Conservation (phyloP, 192 early-diverging fungal genomes). For the Coemansia sp. region DNA sequence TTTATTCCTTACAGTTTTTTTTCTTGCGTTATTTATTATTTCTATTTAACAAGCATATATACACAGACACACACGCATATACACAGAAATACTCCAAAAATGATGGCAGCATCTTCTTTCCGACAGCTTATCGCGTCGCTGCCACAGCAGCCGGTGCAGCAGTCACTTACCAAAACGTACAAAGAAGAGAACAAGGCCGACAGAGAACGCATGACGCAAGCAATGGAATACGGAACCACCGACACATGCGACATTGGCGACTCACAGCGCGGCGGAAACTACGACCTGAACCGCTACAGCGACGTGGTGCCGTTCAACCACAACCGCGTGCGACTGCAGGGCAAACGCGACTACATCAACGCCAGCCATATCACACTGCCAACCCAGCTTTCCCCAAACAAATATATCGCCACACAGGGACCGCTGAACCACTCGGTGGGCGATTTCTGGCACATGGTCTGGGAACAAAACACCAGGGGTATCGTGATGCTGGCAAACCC, state of each 20-base stretch:
- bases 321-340: slow-evolving; percentile 60
- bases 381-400: slow-evolving; percentile 19
- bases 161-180: slow-evolving; percentile 18
- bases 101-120: slow-evolving; percentile 36
- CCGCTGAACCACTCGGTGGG: slow-evolving; percentile 68
- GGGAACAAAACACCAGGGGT: slow-evolving; percentile 67
- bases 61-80: too few species aligned
- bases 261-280: slow-evolving; percentile 40
- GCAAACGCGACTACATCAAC: slow-evolving; percentile 76
- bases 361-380: slow-evolving; percentile 65
- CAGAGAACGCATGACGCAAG: slow-evolving; percentile 22
- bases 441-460: slow-evolving; percentile 90
- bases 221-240: slow-evolving; percentile 19
- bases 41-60: not conserved
- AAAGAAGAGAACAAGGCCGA: slow-evolving; percentile 17
- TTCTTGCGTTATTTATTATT: too few species aligned
- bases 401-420: slow-evolving; percentile 86
- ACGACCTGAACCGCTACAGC: slow-evolving; percentile 74
- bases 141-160: slow-evolving; percentile 22
- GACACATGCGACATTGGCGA: slow-evolving; percentile 14
- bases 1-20: too few species aligned
- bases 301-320: slow-evolving; percentile 85
- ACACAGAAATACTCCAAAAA: not conserved
- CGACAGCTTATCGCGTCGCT: slow-evolving; percentile 37
- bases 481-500: slow-evolving; percentile 86